Base-by-base conservation (phyloP, 2,329 filamentous ascomycete genomes). In the Trichoderma pleuroti region DNA sequence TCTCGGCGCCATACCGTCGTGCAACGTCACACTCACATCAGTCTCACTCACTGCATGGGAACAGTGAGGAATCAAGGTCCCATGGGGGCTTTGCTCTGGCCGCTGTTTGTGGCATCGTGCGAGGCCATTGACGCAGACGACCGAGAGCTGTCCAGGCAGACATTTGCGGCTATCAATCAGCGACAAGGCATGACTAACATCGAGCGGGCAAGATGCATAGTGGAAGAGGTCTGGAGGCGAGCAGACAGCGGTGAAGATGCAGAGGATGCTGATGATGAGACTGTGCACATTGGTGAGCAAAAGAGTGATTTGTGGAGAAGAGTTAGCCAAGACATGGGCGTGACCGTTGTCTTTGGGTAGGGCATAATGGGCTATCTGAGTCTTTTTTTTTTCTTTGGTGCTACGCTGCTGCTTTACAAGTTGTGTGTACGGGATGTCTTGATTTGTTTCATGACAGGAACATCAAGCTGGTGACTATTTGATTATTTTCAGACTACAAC, bases 111-210 rank as follows among this genome's bases (percentile, higher is more conserved):
- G 11, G 86, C 88, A 2, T 84, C 87, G 1, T 90, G 88, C 75
- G 89, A 91, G 76, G 88, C 88, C 0, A 79, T 82, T 10, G 81
- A 77, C 18, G 74, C 77, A 1, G 81, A 80, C 10, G 88, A 91
- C 75, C 81, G 88, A 18, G 81, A 80, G 7, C 78, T 87, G 21
- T 87, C 88, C 5, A 77, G 82, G 30, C 80, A 81, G 68, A 81
- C 86, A 0, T 90, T 91, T 74, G 76, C 78, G 5, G 85, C 84
- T 6, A 82, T 89, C 10, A 85, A 86, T 71, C 82, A 81, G 67
- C 80, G 88, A 21, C 89, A 91, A 76, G 88, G 89, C 24, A 91
- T 91, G 89, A 85, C 84, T 21, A 91, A 91, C 74, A 90, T 91
- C 70, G 84, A 84, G 72, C 82, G 87, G 72, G 86, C 88, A 4